These are phyloP conservation scores for Paramecium pentaurelia DNA, from an alignment of 73 alveolate species.

Conservation along the genomic window DNA sequence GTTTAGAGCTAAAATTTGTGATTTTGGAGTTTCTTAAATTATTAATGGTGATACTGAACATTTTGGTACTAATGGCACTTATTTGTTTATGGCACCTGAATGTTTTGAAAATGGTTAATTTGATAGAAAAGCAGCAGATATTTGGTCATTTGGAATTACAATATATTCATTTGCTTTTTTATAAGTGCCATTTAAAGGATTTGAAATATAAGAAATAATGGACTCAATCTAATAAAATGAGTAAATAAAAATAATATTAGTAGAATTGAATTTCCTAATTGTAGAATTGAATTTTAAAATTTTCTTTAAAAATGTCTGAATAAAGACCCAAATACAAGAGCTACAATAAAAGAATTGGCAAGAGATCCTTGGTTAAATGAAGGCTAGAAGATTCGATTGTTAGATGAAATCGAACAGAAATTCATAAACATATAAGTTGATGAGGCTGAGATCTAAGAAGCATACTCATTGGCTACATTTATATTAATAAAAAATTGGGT, in stretches of 20 bases:
- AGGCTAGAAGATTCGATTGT: not conserved
- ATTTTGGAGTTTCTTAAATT: constrained; percentile 81
- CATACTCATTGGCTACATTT: constrained; percentile 3
- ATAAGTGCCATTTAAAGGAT: constrained; percentile 84
- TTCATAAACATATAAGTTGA: not conserved
- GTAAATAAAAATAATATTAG: constrained; percentile 57
- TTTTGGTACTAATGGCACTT: constrained; percentile 89
- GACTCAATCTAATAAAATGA: constrained; percentile 66
- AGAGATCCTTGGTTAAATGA: constrained; percentile 85
- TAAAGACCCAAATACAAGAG: constrained; percentile 82
- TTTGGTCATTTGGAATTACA: constrained; percentile 96
- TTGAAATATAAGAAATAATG: constrained; percentile 72
- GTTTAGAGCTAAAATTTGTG: constrained; percentile 84
- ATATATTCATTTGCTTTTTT: constrained; percentile 81
- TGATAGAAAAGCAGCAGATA: constrained; percentile 93
- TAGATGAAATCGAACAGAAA: not conserved
- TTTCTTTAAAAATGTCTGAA: constrained; percentile 66
- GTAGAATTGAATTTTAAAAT: constrained; percentile 44
- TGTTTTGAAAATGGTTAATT: constrained; percentile 74
- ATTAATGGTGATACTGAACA: constrained; percentile 71
- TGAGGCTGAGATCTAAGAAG: not conserved
- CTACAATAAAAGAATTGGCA: constrained; percentile 74
- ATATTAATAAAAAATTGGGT: constrained; percentile 4
- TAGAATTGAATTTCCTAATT: constrained; percentile 63
- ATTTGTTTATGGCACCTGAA: constrained; percentile 96